Conservation (phyloP, 495 filamentous ascomycete species). For the Lasiosphaeriaceae sp. region DNA sequence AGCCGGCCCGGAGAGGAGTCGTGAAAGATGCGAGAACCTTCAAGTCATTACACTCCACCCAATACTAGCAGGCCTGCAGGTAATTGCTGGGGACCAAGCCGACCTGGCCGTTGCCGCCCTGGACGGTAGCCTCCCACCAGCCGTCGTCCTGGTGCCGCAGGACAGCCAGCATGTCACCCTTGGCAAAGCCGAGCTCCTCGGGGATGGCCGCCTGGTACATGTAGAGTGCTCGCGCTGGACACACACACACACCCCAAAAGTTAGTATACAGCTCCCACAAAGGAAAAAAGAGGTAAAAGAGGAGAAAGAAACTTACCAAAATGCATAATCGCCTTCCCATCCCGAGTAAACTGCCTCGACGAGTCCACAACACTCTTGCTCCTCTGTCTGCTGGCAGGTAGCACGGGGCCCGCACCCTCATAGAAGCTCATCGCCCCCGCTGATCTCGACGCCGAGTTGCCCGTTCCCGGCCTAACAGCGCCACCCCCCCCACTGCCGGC, state of each 20-base stretch:
- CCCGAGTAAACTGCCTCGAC: constrained; percentile 69
- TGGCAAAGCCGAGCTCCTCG: constrained; percentile 88
- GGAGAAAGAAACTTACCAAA: constrained; percentile 65
- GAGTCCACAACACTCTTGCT: constrained; percentile 79
- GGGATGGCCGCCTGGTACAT: constrained; percentile 91
- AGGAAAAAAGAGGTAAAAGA: background rate
- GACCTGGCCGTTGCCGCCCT: constrained; percentile 63
- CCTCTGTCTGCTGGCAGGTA: constrained; percentile 41
- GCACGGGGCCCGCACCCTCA: constrained; percentile 45
- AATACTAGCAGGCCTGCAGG: constrained; percentile 64
- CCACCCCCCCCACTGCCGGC: too few relatives aligned
- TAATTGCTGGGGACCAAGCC: constrained; percentile 98
- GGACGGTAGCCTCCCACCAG: constrained; percentile 98
- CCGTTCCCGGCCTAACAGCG: constrained; percentile 31
- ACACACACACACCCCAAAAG: too few relatives aligned
- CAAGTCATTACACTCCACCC: background rate
- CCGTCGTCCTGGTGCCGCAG: constrained; percentile 92
- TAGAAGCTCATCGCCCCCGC: constrained; percentile 53
- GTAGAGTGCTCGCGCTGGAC: constrained; percentile 83
- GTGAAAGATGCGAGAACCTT: background rate
- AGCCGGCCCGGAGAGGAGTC: too few relatives aligned
- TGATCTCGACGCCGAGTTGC: constrained; percentile 18
- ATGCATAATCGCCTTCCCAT: constrained; percentile 84
- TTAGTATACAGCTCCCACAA: background rate
- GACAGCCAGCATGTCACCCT: constrained; percentile 90